Conservation (phyloP, 2,329 filamentous ascomycete genomes). For the Colletotrichum horii region DNA sequence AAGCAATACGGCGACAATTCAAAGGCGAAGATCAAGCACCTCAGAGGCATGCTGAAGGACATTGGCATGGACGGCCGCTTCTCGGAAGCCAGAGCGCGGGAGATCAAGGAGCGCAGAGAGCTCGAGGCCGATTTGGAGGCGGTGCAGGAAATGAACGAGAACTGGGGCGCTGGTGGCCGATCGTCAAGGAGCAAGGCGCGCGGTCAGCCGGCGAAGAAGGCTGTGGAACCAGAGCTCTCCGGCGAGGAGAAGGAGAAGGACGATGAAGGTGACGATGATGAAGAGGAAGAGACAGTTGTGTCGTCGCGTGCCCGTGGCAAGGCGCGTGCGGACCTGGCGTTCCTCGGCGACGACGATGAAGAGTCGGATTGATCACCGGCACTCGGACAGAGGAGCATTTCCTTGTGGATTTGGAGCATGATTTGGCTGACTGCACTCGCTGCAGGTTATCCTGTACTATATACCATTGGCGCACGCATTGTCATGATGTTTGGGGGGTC, state of each 20-base stretch:
- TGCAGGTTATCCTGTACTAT: conserved; percentile 13
- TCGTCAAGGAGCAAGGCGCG: conserved; percentile 40
- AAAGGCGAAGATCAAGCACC: conserved; percentile 81
- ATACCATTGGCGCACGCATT: not conserved
- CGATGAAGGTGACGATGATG: conserved; percentile 30
- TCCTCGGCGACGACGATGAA: conserved; percentile 71
- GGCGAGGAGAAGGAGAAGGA: conserved; percentile 30
- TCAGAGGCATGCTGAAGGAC: conserved; percentile 79
- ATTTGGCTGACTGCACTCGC: not conserved
- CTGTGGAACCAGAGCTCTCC: conserved; percentile 33
- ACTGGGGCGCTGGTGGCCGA: conserved; percentile 70
- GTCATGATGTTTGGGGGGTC: not conserved
- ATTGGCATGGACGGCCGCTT: conserved; percentile 89
- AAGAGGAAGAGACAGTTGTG: conserved; percentile 37
- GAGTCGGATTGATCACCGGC: conserved; percentile 55
- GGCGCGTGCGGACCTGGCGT: conserved; percentile 62
- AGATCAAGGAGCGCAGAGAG: conserved; percentile 89
- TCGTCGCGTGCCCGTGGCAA: conserved; percentile 51
- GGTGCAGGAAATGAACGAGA: conserved; percentile 79
- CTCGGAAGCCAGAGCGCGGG: conserved; percentile 80
- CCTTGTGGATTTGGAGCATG: not conserved
- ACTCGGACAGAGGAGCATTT: not conserved
- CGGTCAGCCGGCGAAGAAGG: conserved; percentile 32
- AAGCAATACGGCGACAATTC: conserved; percentile 73
- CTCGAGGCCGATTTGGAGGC: conserved; percentile 83